Conservation (phyloP, 441 rosid species). For the Gossypium aridum region DNA sequence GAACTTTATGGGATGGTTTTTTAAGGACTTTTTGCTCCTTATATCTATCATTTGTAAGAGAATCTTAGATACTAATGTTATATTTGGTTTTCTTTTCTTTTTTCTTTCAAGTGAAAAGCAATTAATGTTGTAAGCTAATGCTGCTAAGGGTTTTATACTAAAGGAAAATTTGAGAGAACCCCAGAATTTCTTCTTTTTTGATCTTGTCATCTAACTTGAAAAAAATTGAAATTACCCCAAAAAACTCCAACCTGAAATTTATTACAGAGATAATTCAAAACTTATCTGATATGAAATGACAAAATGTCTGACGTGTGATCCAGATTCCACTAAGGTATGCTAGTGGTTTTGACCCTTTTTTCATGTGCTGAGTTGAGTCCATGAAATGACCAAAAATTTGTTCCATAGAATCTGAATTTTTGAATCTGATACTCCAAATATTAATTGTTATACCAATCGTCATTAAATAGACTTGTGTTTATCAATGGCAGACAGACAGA, state of each 20-base stretch:
- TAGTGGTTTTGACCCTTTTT: not conserved
- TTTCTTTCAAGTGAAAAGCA: not conserved
- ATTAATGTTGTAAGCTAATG: not conserved
- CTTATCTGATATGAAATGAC: not conserved
- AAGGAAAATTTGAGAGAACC: slow-evolving; percentile 4
- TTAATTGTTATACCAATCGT: not conserved
- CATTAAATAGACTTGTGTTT: not conserved
- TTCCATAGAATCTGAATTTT: slow-evolving; percentile 11
- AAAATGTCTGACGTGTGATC: slow-evolving; percentile 19
- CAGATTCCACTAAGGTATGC: slow-evolving; percentile 20
- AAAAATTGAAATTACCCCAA: no score
- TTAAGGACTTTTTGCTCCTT: slow-evolving; percentile 10
- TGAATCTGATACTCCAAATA: slow-evolving; percentile 25
- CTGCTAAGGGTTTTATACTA: not conserved
- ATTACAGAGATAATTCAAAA: not conserved
- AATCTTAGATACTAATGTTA: not conserved
- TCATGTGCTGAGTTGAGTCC: not conserved
- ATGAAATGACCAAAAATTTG: not conserved
- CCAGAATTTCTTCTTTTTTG: not conserved
- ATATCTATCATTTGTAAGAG: not conserved
- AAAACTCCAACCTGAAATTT: no score
- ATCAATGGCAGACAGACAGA: slow-evolving; percentile 1
- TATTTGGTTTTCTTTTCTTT: not conserved
- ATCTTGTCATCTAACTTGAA: not conserved
- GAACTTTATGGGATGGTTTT: not conserved